Evolutionary conservation across 352 stramenopile genomes (phyloP).

Genomic region (Phytophthora quininea): DNA sequence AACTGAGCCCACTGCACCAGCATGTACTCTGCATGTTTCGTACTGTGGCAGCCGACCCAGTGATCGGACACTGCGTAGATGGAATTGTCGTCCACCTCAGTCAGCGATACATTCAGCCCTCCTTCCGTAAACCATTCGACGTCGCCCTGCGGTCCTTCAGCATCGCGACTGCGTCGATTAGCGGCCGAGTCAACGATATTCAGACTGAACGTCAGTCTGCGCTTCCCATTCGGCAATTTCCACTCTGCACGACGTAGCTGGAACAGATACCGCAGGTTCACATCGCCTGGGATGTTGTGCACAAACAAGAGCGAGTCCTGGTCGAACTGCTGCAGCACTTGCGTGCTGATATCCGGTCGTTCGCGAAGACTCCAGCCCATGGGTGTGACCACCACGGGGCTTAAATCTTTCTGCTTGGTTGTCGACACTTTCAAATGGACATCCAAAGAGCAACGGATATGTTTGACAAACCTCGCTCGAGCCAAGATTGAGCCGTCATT

Average conservation of each 20-base stretch:
- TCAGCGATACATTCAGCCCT: constrained; percentile 33
- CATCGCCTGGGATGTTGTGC: constrained; percentile 27
- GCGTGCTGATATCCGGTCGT: constrained; percentile 14
- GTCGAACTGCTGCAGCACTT: constrained; percentile 37
- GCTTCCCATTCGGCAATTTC: constrained; percentile 16
- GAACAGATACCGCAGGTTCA: constrained; percentile 21
- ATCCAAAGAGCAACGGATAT: constrained; percentile 19
- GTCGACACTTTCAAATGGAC: constrained; percentile 21
- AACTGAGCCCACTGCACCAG: constrained; percentile 61
- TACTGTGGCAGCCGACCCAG: constrained; percentile 36
- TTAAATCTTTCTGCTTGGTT: constrained; percentile 32
- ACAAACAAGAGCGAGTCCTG: constrained; percentile 33
- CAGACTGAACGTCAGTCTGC: constrained; percentile 25
- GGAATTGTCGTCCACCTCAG: constrained; percentile 29
- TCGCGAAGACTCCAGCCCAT: constrained; percentile 34
- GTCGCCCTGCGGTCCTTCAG: constrained; percentile 19
- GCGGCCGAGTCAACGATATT: constrained; percentile 31
- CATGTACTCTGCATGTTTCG: constrained; percentile 49
- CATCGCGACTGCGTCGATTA: constrained; percentile 31
- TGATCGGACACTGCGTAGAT: constrained; percentile 40
- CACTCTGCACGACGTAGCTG: constrained; percentile 25
- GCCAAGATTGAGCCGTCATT: constrained; percentile 21
- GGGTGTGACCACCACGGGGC: constrained; percentile 25
- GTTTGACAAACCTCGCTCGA: constrained; percentile 16
- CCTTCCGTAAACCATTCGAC: constrained; percentile 40